Evolutionary conservation across 2,329 filamentous ascomycete species (phyloP).

Genomic region (Alternaria viburni): DNA sequence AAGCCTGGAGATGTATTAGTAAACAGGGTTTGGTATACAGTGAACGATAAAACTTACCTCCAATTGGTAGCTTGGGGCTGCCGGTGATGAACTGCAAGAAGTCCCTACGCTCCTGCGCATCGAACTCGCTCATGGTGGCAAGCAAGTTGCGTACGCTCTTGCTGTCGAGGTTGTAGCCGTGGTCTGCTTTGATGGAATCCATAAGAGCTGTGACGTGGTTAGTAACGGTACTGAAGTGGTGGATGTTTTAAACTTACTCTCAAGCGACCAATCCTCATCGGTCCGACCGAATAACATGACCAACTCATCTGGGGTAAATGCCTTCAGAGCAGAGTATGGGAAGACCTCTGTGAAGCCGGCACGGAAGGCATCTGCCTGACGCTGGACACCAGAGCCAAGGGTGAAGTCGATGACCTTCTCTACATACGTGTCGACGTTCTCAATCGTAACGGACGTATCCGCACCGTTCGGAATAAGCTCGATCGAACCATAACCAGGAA

Average conservation of each 20-base stretch:
- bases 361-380: conserved; percentile 90
- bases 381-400: conserved; percentile 82
- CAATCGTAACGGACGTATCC: conserved; percentile 78
- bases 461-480: conserved; percentile 79
- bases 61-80: conserved; percentile 96
- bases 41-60: conserved; percentile 66
- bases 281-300: conserved; percentile 92
- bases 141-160: conserved; percentile 91
- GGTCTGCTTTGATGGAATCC: conserved; percentile 98
- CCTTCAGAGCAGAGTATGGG: conserved; percentile 87
- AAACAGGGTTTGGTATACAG: background rate
- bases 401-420: conserved; percentile 92
- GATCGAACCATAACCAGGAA: conserved; percentile 85
- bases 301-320: conserved; percentile 93
- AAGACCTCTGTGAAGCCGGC: conserved; percentile 94
- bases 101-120: conserved; percentile 76
- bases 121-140: conserved; percentile 91
- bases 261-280: conserved; percentile 96
- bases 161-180: conserved; percentile 98
- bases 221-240: conserved; percentile 22
- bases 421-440: conserved; percentile 89
- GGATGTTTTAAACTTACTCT: conserved; percentile 69
- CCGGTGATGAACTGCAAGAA: conserved; percentile 98
- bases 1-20: conserved; percentile 68
- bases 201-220: conserved; percentile 71